A percentile compares a stretch with the other conserved stretches of the same genome.
phyloP scores from a whole-genome alignment of 305 asterid species.

The Solanum hybrid region DNA sequence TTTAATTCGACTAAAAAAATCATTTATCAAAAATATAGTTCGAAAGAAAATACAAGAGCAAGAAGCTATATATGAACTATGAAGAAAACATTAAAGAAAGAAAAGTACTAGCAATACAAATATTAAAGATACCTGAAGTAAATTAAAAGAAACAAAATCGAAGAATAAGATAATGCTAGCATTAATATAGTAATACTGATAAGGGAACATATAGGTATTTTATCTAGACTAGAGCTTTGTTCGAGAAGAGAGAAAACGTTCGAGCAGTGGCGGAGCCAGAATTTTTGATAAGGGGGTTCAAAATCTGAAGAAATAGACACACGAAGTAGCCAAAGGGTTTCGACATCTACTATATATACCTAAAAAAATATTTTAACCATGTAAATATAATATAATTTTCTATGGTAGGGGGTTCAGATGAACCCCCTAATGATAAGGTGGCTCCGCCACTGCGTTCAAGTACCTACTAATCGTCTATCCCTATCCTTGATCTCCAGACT shows the following conservation, averaged over 20 bases:
- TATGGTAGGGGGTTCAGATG: too few species aligned
- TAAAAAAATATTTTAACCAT: too few species aligned
- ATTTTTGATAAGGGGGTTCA: too few species aligned
- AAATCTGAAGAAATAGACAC: too few species aligned
- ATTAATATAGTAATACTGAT: background rate
- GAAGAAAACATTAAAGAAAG: background rate
- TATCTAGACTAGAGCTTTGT: background rate
- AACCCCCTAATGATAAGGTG: too few species aligned
- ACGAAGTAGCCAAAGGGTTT: too few species aligned
- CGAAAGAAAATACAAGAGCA: background rate
- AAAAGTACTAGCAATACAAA: background rate
- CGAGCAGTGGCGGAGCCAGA: too few species aligned
- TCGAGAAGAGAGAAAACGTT: background rate
- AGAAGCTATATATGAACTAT: background rate
- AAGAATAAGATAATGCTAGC: background rate
- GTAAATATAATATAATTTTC: too few species aligned
- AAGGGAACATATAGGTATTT: background rate
- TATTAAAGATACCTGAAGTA: background rate
- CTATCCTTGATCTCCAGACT: background rate
- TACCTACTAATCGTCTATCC: background rate
- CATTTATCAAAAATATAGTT: background rate
- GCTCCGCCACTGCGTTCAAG: too few species aligned
- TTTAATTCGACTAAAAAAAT: background rate
- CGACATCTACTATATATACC: too few species aligned
- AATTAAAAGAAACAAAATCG: background rate